Base-by-base conservation (phyloP, 805 yeast species). In the Clavispora santaluciae region DNA sequence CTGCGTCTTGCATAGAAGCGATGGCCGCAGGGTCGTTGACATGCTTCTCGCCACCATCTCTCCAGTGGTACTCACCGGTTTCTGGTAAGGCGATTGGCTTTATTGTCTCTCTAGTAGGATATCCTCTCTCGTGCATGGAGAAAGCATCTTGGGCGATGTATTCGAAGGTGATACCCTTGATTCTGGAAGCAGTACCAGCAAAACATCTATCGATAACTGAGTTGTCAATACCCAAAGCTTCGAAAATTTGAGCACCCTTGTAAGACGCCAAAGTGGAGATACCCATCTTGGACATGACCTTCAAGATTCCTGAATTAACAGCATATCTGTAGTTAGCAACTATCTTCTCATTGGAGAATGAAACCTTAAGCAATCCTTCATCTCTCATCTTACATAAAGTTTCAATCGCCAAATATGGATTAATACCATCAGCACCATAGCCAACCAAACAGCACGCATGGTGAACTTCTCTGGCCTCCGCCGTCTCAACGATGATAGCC, bases 221-320 rank as follows among this genome's bases (percentile, higher is more conserved):
- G 68, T 90, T 88, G 63, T 93, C 97, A 46, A 91, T 81, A 65
- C 99, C 99, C 46, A 91, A 72, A 37, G 96, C 96, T 68, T 91
- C 99, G 62, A 93, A 91, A 59, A 91, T 93, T 72, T 91, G 99
- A 22, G 99, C 99, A 66, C 98, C 98, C 70, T 91, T 91, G 70
- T 91, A 91, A n/a, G 96, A 87, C 10, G 97, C 96, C 61, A 91
- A 73, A 22, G 99, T 93, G 23, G 98, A 90, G 55, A 91, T 93
- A 74, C 99, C 99, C 98, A 91, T 93, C 75, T 93, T 91, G 26
- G 97, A 88, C 99, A 91, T 91, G 45, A 93, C 97, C 72, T 93
- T 91, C 55, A 88, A 72, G 54, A 91, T 83, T 66, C 98, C 98
- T 41, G 88, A 84, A 59, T 91, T 95, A 44, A 86, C 74, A 10